Evolutionary conservation across 208 protist species (phyloP).

Genomic region (Leishmania major): DNA sequence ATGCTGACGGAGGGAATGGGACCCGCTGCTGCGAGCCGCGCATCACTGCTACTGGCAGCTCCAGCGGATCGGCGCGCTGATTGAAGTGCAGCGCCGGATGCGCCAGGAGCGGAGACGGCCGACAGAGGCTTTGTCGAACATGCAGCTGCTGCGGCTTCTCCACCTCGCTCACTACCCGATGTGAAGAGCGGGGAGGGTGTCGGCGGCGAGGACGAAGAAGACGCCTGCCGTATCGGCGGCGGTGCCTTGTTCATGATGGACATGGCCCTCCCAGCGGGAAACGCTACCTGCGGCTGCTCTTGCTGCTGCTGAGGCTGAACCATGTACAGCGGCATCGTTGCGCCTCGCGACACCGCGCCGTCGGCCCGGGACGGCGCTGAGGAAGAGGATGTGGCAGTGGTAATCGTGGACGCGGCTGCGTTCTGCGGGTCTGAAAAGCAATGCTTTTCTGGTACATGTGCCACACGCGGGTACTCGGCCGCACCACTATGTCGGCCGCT

Average conservation of each 20-base stretch:
- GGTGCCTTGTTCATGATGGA: background rate
- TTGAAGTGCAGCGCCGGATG: background rate
- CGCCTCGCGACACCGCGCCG: background rate
- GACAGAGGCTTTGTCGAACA: background rate
- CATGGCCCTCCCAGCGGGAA: background rate
- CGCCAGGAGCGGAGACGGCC: background rate
- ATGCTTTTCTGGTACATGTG: background rate
- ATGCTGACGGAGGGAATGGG: conserved; percentile 19
- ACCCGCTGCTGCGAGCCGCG: background rate
- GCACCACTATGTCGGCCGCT: background rate
- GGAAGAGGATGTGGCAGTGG: conserved; percentile 1
- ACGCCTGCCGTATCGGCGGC: background rate
- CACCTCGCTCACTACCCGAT: conserved; percentile 5
- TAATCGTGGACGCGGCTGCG: background rate
- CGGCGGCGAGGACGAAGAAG: conserved; percentile 16
- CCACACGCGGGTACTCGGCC: background rate
- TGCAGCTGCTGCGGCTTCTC: background rate
- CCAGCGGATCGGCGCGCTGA: background rate
- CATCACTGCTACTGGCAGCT: background rate
- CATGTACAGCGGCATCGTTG: background rate
- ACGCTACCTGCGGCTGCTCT: background rate
- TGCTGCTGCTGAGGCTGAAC: background rate
- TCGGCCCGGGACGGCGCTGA: background rate
- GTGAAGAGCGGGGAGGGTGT: conserved; percentile 24
- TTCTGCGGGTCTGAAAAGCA: background rate